Evolutionary conservation across 2,329 filamentous ascomycete genomes (phyloP).

Genomic region (Alternaria sp.): DNA sequence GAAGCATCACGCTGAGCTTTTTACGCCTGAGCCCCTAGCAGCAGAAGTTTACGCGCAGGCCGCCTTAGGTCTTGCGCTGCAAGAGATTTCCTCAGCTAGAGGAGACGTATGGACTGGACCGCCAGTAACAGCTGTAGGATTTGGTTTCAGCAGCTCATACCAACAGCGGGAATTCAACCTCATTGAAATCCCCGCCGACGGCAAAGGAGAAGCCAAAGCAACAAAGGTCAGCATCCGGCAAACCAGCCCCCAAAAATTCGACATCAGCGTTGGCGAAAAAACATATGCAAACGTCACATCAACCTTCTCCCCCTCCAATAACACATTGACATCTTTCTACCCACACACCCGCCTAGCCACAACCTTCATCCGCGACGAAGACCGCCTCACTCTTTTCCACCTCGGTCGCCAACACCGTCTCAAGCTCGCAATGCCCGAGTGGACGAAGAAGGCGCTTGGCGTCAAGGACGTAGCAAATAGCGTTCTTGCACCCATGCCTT

Average conservation of each 20-base stretch:
- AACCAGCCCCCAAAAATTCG: conserved; percentile 59
- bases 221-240: conserved; percentile 62
- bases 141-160: conserved; percentile 61
- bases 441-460: conserved; percentile 88
- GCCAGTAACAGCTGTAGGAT: conserved; percentile 58
- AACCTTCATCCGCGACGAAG: conserved; percentile 72
- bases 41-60: conserved; percentile 87
- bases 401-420: conserved; percentile 67
- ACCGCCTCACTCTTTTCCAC: conserved; percentile 80
- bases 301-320: conserved; percentile 54
- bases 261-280: conserved; percentile 56
- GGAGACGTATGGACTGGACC: conserved; percentile 53
- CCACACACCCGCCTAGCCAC: conserved; percentile 80
- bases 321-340: conserved; percentile 76
- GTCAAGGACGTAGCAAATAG: conserved; percentile 81
- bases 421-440: conserved; percentile 68
- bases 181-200: conserved; percentile 56
- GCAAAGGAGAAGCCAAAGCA: conserved; percentile 47
- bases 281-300: conserved; percentile 57
- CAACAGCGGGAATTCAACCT: conserved; percentile 70
- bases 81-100: conserved; percentile 45
- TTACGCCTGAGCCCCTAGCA: conserved; percentile 67
- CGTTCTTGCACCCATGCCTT: conserved; percentile 94
- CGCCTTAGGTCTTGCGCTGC: conserved; percentile 74
- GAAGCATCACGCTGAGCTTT: conserved; percentile 83